These are phyloP conservation scores for Mycena rebaudengoi DNA, from an alignment of 768 basidiomycete species.

Conservation along the genomic window DNA sequence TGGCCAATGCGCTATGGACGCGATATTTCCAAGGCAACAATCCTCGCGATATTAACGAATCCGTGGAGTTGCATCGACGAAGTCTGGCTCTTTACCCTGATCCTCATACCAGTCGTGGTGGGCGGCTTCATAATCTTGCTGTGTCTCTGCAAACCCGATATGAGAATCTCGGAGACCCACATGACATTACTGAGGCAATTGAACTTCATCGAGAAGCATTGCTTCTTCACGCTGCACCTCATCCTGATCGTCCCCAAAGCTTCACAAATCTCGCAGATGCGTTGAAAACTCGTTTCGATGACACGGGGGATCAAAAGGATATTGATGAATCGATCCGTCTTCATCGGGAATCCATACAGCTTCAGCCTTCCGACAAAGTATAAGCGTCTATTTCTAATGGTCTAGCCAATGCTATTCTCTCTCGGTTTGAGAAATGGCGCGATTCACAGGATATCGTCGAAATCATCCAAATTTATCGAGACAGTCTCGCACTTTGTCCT, in stretches of 20 bases:
- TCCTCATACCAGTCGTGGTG: background rate
- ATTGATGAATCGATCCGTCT: constrained; percentile 6
- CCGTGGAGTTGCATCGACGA: background rate
- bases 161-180: background rate
- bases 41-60: background rate
- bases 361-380: background rate
- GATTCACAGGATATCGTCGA: background rate
- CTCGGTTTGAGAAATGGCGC: background rate
- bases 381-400: background rate
- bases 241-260: background rate
- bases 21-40: background rate
- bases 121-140: constrained; percentile 3
- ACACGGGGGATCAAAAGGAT: background rate
- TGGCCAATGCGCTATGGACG: background rate
- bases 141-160: background rate
- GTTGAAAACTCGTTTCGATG: background rate
- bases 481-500: background rate
- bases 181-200: background rate
- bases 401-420: constrained; percentile 3
- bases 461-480: background rate
- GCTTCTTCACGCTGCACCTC: constrained; percentile 1
- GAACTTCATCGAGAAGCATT: constrained; percentile 8
- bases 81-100: background rate
- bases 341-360: background rate
- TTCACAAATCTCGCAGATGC: constrained; percentile 3